These are phyloP conservation scores for Brassica juncea DNA, from an alignment of 345 rosid species.

Conservation along the genomic window DNA sequence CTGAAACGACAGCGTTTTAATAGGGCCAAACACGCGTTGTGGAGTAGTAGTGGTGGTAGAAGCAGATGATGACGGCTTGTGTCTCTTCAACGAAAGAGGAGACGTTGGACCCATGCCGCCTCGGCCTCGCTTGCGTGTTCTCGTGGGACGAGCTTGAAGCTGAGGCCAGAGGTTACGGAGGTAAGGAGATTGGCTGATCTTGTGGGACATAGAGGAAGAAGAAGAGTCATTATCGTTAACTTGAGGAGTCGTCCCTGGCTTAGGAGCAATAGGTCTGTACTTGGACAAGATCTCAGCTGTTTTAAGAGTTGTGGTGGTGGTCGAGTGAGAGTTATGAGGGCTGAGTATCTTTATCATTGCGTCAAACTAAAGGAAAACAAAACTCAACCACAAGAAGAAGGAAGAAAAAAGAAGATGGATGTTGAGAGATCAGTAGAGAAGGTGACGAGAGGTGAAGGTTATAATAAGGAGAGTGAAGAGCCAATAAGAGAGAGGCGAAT, in stretches of 20 bases:
- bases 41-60: constrained; percentile 26
- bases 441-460: constrained; percentile 4
- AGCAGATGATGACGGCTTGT: constrained; percentile 37
- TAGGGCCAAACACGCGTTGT: constrained; percentile 25
- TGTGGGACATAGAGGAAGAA: constrained; percentile 58
- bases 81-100: constrained; percentile 48
- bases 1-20: constrained; percentile 35
- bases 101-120: constrained; percentile 50
- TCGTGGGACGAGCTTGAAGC: constrained; percentile 78
- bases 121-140: constrained; percentile 89
- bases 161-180: constrained; percentile 82
- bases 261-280: constrained; percentile 94
- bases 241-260: constrained; percentile 53
- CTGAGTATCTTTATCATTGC: constrained; percentile 69
- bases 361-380: neutral
- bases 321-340: constrained; percentile 44
- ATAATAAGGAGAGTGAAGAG: constrained; percentile 47
- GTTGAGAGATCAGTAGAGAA: constrained; percentile 26
- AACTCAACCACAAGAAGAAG: neutral
- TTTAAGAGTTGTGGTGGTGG: constrained; percentile 50
- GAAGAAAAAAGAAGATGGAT: constrained; percentile 39
- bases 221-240: constrained; percentile 41
- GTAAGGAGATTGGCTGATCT: constrained; percentile 75
- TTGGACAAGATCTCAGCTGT: constrained; percentile 94
- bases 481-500: constrained; percentile 50